Conservation (phyloP, 495 filamentous ascomycete genomes). For the Xylaria castorea region DNA sequence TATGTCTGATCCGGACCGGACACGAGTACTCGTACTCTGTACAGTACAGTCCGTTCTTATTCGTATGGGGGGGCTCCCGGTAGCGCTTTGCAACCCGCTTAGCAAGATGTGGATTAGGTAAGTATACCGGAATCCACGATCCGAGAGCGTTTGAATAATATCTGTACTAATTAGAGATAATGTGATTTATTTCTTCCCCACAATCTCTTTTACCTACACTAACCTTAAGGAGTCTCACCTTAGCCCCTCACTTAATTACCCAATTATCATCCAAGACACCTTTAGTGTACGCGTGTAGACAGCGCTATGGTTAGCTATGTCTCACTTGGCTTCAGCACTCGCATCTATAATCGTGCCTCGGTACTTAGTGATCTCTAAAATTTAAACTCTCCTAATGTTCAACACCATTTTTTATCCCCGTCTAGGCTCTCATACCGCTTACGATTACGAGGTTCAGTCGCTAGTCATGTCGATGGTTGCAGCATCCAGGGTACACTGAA, state of each 20-base stretch:
- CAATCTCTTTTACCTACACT: background rate
- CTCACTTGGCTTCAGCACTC: background rate
- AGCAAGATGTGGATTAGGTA: background rate
- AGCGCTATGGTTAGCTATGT: background rate
- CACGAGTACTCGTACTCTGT: background rate
- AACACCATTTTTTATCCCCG: background rate
- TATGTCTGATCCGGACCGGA: background rate
- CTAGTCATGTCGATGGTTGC: background rate
- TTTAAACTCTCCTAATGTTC: background rate
- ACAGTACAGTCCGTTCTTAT: background rate
- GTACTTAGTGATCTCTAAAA: background rate
- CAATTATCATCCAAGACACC: background rate
- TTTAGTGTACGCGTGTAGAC: background rate
- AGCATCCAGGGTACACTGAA: background rate
- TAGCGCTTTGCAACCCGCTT: background rate
- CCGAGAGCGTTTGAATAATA: background rate
- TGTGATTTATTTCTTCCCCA: background rate
- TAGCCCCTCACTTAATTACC: background rate
- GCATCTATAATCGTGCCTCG: no score
- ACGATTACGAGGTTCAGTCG: background rate
- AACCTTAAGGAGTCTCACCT: background rate
- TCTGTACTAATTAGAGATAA: background rate
- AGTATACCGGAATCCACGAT: background rate
- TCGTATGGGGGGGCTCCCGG: background rate
- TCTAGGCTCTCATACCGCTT: background rate